Percentiles rank a stretch among this genome's conserved stretches.
Conservation (phyloP, 2,329 filamentous ascomycete genomes). For the Colletotrichum coccodes region DNA sequence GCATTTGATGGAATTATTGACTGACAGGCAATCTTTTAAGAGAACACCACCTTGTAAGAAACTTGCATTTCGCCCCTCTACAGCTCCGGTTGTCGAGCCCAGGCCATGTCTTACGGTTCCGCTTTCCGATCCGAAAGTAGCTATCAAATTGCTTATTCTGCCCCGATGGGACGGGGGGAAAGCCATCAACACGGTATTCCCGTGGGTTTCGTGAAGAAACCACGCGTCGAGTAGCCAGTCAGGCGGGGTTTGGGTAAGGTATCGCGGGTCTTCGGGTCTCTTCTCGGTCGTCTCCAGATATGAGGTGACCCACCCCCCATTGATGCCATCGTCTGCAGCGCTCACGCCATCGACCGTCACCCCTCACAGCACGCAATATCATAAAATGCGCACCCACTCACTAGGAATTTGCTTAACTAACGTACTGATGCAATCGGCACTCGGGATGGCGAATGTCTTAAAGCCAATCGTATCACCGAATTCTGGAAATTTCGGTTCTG, state of each 20-base stretch:
- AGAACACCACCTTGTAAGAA: background rate
- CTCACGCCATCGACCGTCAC: slow-evolving; percentile 26
- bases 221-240: background rate
- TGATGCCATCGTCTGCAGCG: slow-evolving; percentile 30
- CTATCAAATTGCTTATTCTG: background rate
- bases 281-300: background rate
- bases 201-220: background rate
- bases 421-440: slow-evolving; percentile 20
- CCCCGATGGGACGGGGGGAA: background rate
- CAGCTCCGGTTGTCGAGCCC: background rate
- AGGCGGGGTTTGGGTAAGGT: background rate
- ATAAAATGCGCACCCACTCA: background rate
- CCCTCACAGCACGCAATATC: background rate
- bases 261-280: background rate
- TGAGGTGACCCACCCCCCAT: slow-evolving; percentile 13
- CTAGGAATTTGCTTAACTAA: background rate
- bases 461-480: background rate
- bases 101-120: slow-evolving; percentile 2
- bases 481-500: background rate
- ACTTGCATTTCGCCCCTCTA: background rate
- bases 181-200: background rate
- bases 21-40: background rate
- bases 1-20: background rate
- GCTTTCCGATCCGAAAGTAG: slow-evolving; percentile 3
- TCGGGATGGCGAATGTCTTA: slow-evolving; percentile 9